Conservation (phyloP, 2,329 filamentous ascomycete species). For the Fragosphaeria purpurea region DNA sequence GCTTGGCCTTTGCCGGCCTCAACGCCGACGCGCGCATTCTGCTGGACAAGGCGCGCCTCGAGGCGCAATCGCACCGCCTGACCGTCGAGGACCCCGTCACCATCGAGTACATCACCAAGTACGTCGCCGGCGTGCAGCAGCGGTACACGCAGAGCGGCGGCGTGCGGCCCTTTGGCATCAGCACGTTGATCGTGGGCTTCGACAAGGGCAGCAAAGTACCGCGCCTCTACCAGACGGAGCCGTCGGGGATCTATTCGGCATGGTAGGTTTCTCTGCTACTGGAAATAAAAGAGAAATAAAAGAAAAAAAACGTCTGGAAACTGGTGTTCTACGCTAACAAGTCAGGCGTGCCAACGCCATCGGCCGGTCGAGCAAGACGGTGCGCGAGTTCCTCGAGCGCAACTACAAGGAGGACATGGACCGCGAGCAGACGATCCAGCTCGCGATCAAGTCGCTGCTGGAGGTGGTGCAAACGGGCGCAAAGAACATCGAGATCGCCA, state of each 20-base stretch:
- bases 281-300: too few species aligned
- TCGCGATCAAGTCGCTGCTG: conserved; percentile 95
- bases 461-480: conserved; percentile 98
- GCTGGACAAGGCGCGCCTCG: conserved; percentile 93
- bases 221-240: conserved; percentile 93
- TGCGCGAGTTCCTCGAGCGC: conserved; percentile 94
- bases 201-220: conserved; percentile 85
- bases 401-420: conserved; percentile 99
- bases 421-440: conserved; percentile 86
- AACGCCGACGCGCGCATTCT: conserved; percentile 97
- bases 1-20: conserved; percentile 90
- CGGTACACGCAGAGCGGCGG: conserved; percentile 98
- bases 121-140: conserved; percentile 95
- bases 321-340: conserved; percentile 2
- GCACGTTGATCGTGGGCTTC: conserved; percentile 96
- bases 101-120: conserved; percentile 99
- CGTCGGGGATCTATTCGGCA: conserved; percentile 98
- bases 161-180: conserved; percentile 97
- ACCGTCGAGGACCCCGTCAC: conserved; percentile 96
- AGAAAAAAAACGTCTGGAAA: too few species aligned
- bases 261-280: conserved; percentile 56
- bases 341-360: conserved; percentile 97
- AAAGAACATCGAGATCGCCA: conserved; percentile 99
- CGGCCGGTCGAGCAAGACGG: conserved; percentile 95
- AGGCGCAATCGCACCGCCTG: conserved; percentile 93